A percentile compares a stretch with the other conserved stretches of the same genome.
These are phyloP conservation scores for Straminergon stramineum DNA, from an alignment of 225 moss, liverwort and hornwort genomes.

Conservation along the genomic window DNA sequence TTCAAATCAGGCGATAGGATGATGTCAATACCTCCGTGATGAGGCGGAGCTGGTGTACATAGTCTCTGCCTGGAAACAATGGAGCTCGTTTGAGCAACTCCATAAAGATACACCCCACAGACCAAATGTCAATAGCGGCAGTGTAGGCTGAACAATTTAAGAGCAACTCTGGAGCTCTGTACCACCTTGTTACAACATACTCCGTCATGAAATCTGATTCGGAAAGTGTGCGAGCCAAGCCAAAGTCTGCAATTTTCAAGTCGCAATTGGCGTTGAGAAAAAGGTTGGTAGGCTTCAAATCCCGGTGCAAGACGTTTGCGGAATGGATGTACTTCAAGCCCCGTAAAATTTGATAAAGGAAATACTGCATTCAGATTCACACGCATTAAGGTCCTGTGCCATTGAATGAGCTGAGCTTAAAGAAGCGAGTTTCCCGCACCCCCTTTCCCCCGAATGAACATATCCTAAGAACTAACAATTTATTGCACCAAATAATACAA, in stretches of 20 bases:
- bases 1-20: neutral
- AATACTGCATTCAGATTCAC: slow-evolving; percentile 42
- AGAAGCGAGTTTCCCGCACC: neutral
- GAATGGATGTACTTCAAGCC: slow-evolving; percentile 62
- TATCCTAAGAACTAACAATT: neutral
- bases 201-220: slow-evolving; percentile 63
- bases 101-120: slow-evolving; percentile 59
- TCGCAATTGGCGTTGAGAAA: slow-evolving; percentile 55
- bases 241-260: slow-evolving; percentile 54
- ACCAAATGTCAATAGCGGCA: slow-evolving; percentile 61
- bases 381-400: neutral
- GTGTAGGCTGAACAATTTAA: slow-evolving; percentile 53
- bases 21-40: slow-evolving; percentile 42
- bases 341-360: slow-evolving; percentile 48
- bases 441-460: neutral
- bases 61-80: slow-evolving; percentile 59
- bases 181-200: slow-evolving; percentile 61
- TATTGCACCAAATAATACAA: neutral
- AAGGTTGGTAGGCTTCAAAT: slow-evolving; percentile 60
- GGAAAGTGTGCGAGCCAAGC: slow-evolving; percentile 49
- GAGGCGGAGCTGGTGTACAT: slow-evolving; percentile 52
- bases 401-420: neutral
- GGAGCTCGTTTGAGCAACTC: slow-evolving; percentile 47
- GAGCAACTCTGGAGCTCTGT: slow-evolving; percentile 54
- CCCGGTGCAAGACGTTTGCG: slow-evolving; percentile 53